Conservation (phyloP, 108 stramenopile genomes). For the Discostella stelligeroides region DNA sequence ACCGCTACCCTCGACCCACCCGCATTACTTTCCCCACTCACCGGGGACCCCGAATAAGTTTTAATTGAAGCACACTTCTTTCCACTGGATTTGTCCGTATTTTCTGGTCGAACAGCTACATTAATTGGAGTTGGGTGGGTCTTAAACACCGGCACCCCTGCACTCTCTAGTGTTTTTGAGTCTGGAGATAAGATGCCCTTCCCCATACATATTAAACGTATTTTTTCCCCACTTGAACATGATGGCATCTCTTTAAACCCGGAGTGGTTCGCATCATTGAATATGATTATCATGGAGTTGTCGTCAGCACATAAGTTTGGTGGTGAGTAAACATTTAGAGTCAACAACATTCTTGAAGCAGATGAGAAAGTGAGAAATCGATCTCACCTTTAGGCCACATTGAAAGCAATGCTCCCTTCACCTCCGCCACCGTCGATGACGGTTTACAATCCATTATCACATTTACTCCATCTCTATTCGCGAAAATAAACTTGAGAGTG, state of each 20-base stretch:
- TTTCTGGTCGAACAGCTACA: slow-evolving; percentile 72
- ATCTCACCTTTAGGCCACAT: slow-evolving; percentile 83
- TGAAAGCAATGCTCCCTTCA: slow-evolving; percentile 78
- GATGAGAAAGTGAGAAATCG: slow-evolving; percentile 5
- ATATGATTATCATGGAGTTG: no score
- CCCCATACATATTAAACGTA: slow-evolving; percentile 90
- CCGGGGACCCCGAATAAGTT: slow-evolving; percentile 10
- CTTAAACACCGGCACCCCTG: slow-evolving; percentile 80
- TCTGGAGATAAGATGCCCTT: slow-evolving; percentile 85
- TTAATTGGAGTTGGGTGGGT: slow-evolving; percentile 90
- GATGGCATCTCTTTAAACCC: slow-evolving; percentile 53
- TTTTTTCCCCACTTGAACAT: slow-evolving; percentile 66
- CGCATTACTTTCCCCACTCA: slow-evolving; percentile 23
- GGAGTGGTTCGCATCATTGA: no score
- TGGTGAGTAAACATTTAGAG: background rate
- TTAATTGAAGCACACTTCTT: slow-evolving; percentile 20
- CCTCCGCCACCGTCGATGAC: slow-evolving; percentile 73
- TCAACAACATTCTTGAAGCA: background rate
- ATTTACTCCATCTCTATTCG: slow-evolving; percentile 78
- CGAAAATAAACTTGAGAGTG: slow-evolving; percentile 82
- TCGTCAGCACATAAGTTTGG: no score
- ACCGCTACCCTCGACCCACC: slow-evolving; percentile 12
- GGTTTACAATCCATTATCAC: slow-evolving; percentile 81
- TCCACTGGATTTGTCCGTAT: background rate
- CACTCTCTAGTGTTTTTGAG: slow-evolving; percentile 65